Evolutionary conservation across 1,139 yeast genomes (phyloP), one percentile per base, ranked within the genome.

Genomic region (Pneumocystis sp.): DNA sequence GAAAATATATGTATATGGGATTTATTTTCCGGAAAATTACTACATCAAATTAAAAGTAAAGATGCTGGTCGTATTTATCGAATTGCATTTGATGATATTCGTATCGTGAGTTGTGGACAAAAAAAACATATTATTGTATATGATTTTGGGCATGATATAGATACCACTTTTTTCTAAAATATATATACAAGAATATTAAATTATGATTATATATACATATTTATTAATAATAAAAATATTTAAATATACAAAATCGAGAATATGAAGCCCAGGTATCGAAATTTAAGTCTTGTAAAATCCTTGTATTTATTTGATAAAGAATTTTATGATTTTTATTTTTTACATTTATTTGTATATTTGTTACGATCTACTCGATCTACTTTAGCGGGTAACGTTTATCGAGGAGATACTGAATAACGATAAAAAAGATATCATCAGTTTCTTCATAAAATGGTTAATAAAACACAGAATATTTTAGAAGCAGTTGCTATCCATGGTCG

Each of bases 11-110:
- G 63, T 62, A 63, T 67, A 19, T 67, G 68, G 68, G 90, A 88
- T 73, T 80, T 88, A 34, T 68, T 67, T 61, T 84, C 91, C 8
- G 93, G 96, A 15, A 83, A 85, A 73, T 80, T 91, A 17, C 59
- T 61, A 40, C 65, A 63, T 42, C 65, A 57, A 29, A 42, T 67
- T 25, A 63, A 63, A 56, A 65, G 64, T 3, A 63, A 64, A 12
- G 66, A 67, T 57, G 35, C 57, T 39, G 59, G 64, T 42, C 63
- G 65, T 25, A 67, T 67, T 25, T 67, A 66, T 56, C 62, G 64
- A 25, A 56, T 67, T 37, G 68, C 64, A 39, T 67, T 64, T 40
- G 68, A 67, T 34, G 65, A 64, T 37, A 62, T 61, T 56, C 56
- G 68, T 21, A 64, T 67, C 39, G 64, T 67, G n/a, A 65, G 67